phyloP scores from a whole-genome alignment of 768 basidiomycete genomes.

The Leccinum subgranulosum region DNA sequence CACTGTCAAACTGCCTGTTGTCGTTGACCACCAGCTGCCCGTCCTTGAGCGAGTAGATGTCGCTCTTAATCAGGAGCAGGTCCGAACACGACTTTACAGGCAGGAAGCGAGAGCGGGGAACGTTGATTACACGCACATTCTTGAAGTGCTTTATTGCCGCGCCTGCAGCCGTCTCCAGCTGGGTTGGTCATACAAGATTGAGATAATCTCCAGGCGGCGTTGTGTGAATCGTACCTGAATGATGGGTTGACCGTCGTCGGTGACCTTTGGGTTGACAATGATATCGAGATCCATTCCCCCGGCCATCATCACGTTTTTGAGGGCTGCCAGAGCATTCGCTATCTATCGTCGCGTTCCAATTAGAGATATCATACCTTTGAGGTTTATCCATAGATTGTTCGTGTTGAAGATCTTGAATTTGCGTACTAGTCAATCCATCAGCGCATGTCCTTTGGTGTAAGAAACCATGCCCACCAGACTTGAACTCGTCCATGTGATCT shows the following conservation, averaged over 20 bases:
- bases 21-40: slow-evolving; percentile 86
- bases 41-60: slow-evolving; percentile 88
- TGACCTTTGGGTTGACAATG: slow-evolving; percentile 89
- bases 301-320: slow-evolving; percentile 86
- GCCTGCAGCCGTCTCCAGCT: slow-evolving; percentile 90
- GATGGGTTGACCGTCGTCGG: slow-evolving; percentile 82
- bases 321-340: slow-evolving; percentile 43
- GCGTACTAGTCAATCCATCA: slow-evolving; percentile 43
- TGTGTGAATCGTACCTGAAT: slow-evolving; percentile 54
- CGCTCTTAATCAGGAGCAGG: slow-evolving; percentile 85
- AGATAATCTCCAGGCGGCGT: slow-evolving; percentile 5
- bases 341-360: background rate
- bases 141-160: slow-evolving; percentile 93
- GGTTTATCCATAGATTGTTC: slow-evolving; percentile 78
- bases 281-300: slow-evolving; percentile 91
- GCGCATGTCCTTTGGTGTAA: background rate
- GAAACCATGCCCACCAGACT: slow-evolving; percentile 34
- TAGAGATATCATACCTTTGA: slow-evolving; percentile 51
- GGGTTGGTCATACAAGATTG: background rate
- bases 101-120: slow-evolving; percentile 91
- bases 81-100: slow-evolving; percentile 89
- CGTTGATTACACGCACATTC: slow-evolving; percentile 91
- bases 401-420: slow-evolving; percentile 96
- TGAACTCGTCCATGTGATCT: slow-evolving; percentile 10
- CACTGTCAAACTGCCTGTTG: slow-evolving; percentile 76